These are phyloP conservation scores for Pythium volutum DNA, from an alignment of 352 stramenopile genomes.

Conservation along the genomic window DNA sequence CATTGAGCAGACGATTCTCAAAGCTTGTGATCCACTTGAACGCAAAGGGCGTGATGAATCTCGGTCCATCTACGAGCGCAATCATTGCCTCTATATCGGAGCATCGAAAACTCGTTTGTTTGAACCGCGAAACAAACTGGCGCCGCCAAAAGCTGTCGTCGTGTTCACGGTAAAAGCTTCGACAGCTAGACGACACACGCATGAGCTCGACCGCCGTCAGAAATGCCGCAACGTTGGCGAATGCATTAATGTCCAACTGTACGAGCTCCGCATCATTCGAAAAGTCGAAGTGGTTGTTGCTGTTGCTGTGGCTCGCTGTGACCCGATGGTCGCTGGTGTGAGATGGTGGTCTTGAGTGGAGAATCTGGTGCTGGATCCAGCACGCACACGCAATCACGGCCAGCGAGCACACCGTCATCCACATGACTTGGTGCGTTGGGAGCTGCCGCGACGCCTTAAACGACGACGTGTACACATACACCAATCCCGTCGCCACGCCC, in stretches of 20 bases:
- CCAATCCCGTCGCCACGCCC: slow-evolving; percentile 9
- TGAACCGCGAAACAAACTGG: slow-evolving; percentile 27
- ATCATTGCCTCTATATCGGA: background rate
- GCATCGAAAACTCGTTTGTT: background rate
- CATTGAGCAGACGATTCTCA: slow-evolving; percentile 18
- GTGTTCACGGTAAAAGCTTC: slow-evolving; percentile 16
- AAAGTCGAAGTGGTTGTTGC: background rate
- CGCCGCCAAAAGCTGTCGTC: slow-evolving; percentile 33
- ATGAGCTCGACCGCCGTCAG: slow-evolving; percentile 33
- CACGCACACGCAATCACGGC: slow-evolving; percentile 37
- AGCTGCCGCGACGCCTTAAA: slow-evolving; percentile 29
- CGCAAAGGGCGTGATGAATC: slow-evolving; percentile 14
- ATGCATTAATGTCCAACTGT: slow-evolving; percentile 31
- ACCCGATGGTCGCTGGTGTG: background rate
- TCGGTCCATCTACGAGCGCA: background rate
- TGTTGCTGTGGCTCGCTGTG: background rate
- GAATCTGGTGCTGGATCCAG: slow-evolving; percentile 50
- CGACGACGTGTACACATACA: slow-evolving; percentile 31
- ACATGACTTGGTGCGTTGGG: slow-evolving; percentile 27
- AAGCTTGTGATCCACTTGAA: slow-evolving; percentile 18
- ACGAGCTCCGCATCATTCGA: slow-evolving; percentile 6
- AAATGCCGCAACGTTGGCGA: slow-evolving; percentile 35
- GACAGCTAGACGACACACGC: slow-evolving; percentile 28
- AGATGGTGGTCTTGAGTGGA: slow-evolving; percentile 12
- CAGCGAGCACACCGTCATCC: slow-evolving; percentile 33